phyloP scores from a whole-genome alignment of 371 early-diverging fungal genomes.

The Apophysomyces elegans region DNA sequence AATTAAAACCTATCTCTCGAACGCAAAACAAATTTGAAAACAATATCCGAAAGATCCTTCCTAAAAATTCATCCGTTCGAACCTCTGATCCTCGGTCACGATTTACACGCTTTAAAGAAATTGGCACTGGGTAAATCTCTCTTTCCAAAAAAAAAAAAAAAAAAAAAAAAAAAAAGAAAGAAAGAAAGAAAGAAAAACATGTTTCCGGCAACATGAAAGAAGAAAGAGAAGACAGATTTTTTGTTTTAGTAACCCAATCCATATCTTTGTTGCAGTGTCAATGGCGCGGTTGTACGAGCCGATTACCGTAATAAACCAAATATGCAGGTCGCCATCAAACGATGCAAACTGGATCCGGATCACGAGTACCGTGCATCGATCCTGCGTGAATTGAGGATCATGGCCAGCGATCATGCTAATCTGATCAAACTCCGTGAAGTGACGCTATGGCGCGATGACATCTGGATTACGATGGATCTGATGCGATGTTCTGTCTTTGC shows the following conservation, averaged over 20 bases:
- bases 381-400: conserved; percentile 46
- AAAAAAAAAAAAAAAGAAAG: too few relatives aligned
- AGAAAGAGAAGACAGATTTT: too few relatives aligned
- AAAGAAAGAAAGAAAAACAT: too few relatives aligned
- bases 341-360: conserved; percentile 50
- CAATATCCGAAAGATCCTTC: conserved; percentile 38
- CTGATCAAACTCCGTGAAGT: conserved; percentile 49
- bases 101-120: conserved; percentile 51
- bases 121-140: conserved; percentile 53
- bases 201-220: neutral
- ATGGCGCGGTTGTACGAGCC: conserved; percentile 53
- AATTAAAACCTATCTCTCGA: conserved; percentile 36
- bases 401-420: conserved; percentile 48
- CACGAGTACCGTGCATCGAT: conserved; percentile 50
- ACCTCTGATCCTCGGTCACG: conserved; percentile 41
- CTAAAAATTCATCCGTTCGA: conserved; percentile 17
- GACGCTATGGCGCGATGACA: conserved; percentile 42
- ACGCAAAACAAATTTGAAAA: conserved; percentile 44
- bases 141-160: neutral
- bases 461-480: conserved; percentile 57
- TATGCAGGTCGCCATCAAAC: conserved; percentile 50
- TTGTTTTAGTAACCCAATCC: too few relatives aligned
- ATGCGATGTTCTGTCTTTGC: conserved; percentile 58
- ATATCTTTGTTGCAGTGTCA: conserved; percentile 32
- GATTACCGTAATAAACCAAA: conserved; percentile 34